Base-by-base conservation (phyloP, 2,329 filamentous ascomycete genomes). In the Xylaria sp. region DNA sequence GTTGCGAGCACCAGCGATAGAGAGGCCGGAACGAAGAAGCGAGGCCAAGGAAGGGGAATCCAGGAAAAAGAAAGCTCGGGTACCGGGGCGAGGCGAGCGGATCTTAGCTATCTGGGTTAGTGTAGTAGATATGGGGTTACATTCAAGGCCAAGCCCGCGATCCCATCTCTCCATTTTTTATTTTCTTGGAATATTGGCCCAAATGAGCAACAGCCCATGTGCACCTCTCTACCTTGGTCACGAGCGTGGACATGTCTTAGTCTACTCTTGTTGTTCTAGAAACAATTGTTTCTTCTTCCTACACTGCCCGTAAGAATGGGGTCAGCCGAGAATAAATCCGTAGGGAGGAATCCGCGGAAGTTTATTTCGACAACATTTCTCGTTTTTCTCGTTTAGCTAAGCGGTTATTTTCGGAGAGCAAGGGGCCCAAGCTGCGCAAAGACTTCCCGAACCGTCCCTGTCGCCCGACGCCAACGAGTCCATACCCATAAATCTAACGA, bases 391-490 rank as follows among this genome's bases (percentile, higher is more conserved):
- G 9, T 63, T 41, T 55, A 39, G 25, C 54, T 32, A 48, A 63
- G n/a, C 60, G 28, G 55, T 46, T 46, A 23, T 18, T 52, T 65
- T 23, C 20, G 37, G 25, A 18, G 3, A 44, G 46, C 20, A 10
- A 34, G 56, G 28, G 48, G 44, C 20, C 28, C 32, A 54, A 46
- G 56, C 41, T 34, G 51, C 20, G 50, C 23, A 56, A 8, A 50
- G 28, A 50, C n/a, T 63, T 62, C 65, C 52, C 10, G 34, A 66
- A 52, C 28, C 23, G 59, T 54, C n/a, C 23, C 37, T 5, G 12
- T 68, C 52, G 34, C 48, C 64, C 60, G 60, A 39, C 41, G 41
- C 61, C 44, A 52, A 46, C 58, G 15, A 13, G 46, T 32, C 46
- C 59, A 37, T 62, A 20, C 2, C 9, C 7, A 34, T 55, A 34